phyloP scores from a whole-genome alignment of 345 rosid species.

The Turnera subulata region DNA sequence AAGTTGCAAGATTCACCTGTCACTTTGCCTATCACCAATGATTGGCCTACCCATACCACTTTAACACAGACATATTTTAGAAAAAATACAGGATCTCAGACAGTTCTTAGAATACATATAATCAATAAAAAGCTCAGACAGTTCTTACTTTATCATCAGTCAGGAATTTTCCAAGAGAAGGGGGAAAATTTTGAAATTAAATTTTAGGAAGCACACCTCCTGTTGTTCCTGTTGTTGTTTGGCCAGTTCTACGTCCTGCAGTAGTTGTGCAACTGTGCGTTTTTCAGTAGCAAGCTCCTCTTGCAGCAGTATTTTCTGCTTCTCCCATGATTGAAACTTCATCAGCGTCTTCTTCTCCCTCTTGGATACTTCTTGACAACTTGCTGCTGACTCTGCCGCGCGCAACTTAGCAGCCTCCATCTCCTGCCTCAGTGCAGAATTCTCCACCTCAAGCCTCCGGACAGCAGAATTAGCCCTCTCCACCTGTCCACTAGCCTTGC shows the following conservation, averaged over 20 bases:
- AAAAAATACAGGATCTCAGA: no score
- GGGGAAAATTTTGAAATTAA: constrained; percentile 2
- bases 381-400: constrained; percentile 68
- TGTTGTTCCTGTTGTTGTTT: constrained; percentile 40
- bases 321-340: constrained; percentile 76
- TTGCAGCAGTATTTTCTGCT: constrained; percentile 58
- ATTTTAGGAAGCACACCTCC: constrained; percentile 43
- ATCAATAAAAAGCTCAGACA: neutral
- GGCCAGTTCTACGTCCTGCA: constrained; percentile 49
- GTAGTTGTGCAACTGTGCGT: constrained; percentile 42
- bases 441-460: constrained; percentile 76
- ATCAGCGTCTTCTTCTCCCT: constrained; percentile 65
- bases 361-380: constrained; percentile 65
- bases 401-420: constrained; percentile 66
- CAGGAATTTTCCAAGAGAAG: constrained; percentile 2
- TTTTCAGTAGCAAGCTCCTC: constrained; percentile 69
- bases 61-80: no score
- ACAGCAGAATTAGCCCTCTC: constrained; percentile 66
- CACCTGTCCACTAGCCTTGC: constrained; percentile 75
- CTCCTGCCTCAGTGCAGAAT: constrained; percentile 55
- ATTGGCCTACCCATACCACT: constrained; percentile 7
- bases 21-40: constrained; percentile 11
- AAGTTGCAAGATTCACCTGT: neutral
- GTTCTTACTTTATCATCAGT: neutral
- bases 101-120: no score